Percentiles rank a stretch among this genome's conserved stretches.
Conservation (phyloP, 2,329 filamentous ascomycete genomes). For the Cordyceps sp. region DNA sequence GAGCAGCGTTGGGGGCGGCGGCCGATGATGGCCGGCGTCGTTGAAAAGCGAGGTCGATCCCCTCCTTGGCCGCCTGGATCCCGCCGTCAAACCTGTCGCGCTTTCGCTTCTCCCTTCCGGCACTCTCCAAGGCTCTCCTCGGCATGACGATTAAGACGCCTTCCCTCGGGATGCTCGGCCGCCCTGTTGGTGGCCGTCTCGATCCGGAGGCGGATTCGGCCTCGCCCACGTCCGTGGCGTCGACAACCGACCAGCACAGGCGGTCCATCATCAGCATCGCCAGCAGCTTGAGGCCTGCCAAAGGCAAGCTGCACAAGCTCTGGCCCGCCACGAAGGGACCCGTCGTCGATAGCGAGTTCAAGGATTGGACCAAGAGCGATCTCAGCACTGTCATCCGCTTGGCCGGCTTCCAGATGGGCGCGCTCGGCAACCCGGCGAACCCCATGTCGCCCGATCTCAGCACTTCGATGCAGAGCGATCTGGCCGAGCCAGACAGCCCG, state of each 20-base stretch:
- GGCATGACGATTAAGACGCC: background rate
- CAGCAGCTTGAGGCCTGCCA: conserved; percentile 9
- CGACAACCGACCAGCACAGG: background rate
- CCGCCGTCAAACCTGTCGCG: too few species aligned
- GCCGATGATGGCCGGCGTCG: too few species aligned
- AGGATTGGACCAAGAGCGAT: conserved; percentile 9
- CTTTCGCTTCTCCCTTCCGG: too few species aligned
- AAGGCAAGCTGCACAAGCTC: conserved; percentile 15
- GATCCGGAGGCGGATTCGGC: background rate
- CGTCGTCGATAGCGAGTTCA: conserved; percentile 10
- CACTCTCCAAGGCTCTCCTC: background rate
- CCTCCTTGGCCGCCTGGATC: too few species aligned
- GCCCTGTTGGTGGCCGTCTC: too few species aligned
- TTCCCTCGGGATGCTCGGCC: too few species aligned
- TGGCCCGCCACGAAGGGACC: conserved; percentile 11
- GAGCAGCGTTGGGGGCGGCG: too few species aligned
- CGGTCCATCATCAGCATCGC: conserved; percentile 4
- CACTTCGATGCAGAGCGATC: too few species aligned
- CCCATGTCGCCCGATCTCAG: background rate
- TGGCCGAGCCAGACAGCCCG: too few species aligned
- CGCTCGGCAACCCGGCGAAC: conserved; percentile 1
- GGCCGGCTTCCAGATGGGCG: conserved; percentile 4
- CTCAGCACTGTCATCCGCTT: conserved; percentile 2
- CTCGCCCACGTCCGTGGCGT: background rate
- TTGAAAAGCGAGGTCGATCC: too few species aligned